Base-by-base conservation (phyloP, 495 filamentous ascomycete species). In the Penicillium parvum region DNA sequence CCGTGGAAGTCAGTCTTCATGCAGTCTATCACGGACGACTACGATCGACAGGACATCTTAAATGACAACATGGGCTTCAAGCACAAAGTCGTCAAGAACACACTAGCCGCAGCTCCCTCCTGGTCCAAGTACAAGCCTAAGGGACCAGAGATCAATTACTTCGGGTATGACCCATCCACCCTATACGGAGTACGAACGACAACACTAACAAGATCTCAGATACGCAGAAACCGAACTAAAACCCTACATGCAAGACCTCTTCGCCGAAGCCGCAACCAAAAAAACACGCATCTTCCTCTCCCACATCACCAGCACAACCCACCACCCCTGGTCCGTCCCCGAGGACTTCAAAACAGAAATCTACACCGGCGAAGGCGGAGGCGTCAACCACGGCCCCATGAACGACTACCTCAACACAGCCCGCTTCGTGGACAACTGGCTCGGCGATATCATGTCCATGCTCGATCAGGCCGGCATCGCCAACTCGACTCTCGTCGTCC, bases 401-500 rank as follows among this genome's bases (percentile, higher is more conserved):
- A 72, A 72, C 37, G 55, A 54, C 38, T 74, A 71, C 40, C 37
- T 74, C 3, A 73, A 74, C 29, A 57, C 66, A 11, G 58, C 63
- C 12, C 64, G 61, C 10, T 74, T 68, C 37, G 64, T 53, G 20
- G 71, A 77, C 35, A 45, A 59, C 15, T 77, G 74, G 74, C 50
- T 77, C 4, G 55, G 54, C 5, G 64, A 71, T 19, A 63, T 74
- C 19, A 40, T 76, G 48, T 53, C 58, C 3, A 62, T 75, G 32
- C 56, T 77, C 6, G 61, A 74, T 18, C 64, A 75, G 15, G 55
- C 65, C n/a, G 71, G 65, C 11, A 63, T 76, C n/a, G 63, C 63
- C 9, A 61, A 76, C 30, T 64, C 73, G 46, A 77, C 74, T 2
- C 52, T 77, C 16, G 52, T 77, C 3, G 71, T 74, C 10, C 58